phyloP scores from a whole-genome alignment of 2,329 filamentous ascomycete species.

The Alternaria metachromatica region DNA sequence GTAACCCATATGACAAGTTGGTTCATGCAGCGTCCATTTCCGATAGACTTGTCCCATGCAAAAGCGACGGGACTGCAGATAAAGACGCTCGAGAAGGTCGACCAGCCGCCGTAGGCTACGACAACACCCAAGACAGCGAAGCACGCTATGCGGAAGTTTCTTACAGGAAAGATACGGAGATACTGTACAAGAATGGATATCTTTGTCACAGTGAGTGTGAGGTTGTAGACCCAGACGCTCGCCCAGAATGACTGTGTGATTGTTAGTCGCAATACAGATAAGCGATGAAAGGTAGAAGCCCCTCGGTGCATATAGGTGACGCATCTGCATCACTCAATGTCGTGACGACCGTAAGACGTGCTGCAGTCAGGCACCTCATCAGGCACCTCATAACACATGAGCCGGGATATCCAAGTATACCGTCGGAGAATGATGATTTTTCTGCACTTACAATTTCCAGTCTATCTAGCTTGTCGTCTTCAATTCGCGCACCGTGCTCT shows the following conservation, averaged over 20 bases:
- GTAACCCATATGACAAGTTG: conserved; percentile 39
- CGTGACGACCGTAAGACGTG: neutral
- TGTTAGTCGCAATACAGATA: conserved; percentile 16
- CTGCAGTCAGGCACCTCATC: neutral
- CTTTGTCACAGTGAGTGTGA: conserved; percentile 42
- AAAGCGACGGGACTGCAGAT: conserved; percentile 40
- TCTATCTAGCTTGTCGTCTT: conserved; percentile 9
- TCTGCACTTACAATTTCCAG: conserved; percentile 22
- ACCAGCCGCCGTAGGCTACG: conserved; percentile 35
- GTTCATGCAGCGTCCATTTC: conserved; percentile 39
- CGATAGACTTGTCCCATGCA: conserved; percentile 41
- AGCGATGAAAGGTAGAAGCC: neutral
- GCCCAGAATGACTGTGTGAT: conserved; percentile 42
- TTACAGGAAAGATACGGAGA: conserved; percentile 38
- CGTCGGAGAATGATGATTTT: neutral
- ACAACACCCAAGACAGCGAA: conserved; percentile 36
- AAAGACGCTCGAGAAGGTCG: conserved; percentile 43
- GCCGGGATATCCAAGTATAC: neutral
- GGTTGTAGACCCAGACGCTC: conserved; percentile 42
- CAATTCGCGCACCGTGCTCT: conserved; percentile 24
- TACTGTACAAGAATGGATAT: conserved; percentile 44
- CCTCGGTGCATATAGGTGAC: neutral
- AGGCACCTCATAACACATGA: neutral
- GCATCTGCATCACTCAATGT: neutral
- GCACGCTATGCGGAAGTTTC: conserved; percentile 37